Conservation (phyloP, 2,329 filamentous ascomycete genomes). For the Penicillium sclerotigenum region DNA sequence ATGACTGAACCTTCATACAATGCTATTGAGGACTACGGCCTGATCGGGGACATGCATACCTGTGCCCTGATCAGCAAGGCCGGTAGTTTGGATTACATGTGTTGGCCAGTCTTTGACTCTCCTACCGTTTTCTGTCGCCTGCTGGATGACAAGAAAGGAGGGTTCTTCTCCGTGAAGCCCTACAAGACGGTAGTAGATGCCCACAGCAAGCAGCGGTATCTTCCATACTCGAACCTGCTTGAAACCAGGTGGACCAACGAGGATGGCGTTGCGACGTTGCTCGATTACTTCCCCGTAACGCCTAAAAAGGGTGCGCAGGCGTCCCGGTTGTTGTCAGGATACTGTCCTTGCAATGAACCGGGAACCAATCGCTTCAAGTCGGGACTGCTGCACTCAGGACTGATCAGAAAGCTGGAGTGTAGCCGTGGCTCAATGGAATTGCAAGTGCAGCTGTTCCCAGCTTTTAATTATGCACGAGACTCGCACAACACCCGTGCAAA, state of each 20-base stretch:
- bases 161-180: slow-evolving; percentile 63
- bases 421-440: slow-evolving; percentile 65
- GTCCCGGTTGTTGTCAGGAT: slow-evolving; percentile 31
- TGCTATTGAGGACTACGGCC: slow-evolving; percentile 70
- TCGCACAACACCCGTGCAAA: slow-evolving; percentile 47
- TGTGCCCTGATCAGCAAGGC: slow-evolving; percentile 72
- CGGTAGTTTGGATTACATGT: slow-evolving; percentile 74
- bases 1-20: slow-evolving; percentile 24
- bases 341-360: slow-evolving; percentile 34
- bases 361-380: slow-evolving; percentile 51
- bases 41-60: slow-evolving; percentile 78
- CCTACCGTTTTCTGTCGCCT: slow-evolving; percentile 72
- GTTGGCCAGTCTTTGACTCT: slow-evolving; percentile 78
- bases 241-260: slow-evolving; percentile 76
- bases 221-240: slow-evolving; percentile 70
- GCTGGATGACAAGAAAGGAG: slow-evolving; percentile 70
- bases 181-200: slow-evolving; percentile 47
- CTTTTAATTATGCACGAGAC: slow-evolving; percentile 67
- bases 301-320: slow-evolving; percentile 52
- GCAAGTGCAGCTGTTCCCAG: slow-evolving; percentile 68
- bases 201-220: slow-evolving; percentile 74
- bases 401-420: slow-evolving; percentile 69
- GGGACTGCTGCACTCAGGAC: slow-evolving; percentile 42
- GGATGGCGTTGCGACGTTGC: slow-evolving; percentile 67
- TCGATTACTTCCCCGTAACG: slow-evolving; percentile 73